Evolutionary conservation across 495 filamentous ascomycete species (phyloP).

Genomic region (Articulospora tetracladia): DNA sequence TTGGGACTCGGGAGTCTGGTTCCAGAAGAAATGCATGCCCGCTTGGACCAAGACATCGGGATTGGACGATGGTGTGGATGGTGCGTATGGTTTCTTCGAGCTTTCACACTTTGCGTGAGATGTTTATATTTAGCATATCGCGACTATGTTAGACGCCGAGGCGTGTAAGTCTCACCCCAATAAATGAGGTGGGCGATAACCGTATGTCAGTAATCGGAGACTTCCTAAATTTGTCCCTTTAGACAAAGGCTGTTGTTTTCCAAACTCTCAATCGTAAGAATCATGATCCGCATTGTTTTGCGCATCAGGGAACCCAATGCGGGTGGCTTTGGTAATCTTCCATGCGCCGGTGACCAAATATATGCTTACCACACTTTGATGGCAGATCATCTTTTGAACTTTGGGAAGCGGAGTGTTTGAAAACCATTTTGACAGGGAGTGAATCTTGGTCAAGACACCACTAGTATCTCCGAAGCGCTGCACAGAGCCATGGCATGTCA

Average conservation of each 20-base stretch:
- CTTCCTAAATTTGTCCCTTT: neutral
- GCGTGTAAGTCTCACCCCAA: constrained; percentile 11
- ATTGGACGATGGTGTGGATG: neutral
- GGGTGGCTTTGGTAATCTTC: too few species aligned
- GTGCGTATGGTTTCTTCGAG: neutral
- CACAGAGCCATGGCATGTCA: too few species aligned
- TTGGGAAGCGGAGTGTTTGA: too few species aligned
- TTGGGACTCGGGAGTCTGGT: neutral
- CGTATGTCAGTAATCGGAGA: neutral
- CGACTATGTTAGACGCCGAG: constrained; percentile 10
- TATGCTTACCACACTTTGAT: too few species aligned
- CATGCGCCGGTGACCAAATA: too few species aligned
- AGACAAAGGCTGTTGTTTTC: neutral
- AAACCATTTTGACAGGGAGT: too few species aligned
- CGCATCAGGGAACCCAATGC: too few species aligned
- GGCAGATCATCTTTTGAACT: too few species aligned
- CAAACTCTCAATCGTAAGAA: too few species aligned
- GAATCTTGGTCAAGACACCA: too few species aligned
- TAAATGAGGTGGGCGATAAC: neutral
- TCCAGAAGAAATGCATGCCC: neutral
- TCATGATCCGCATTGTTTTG: too few species aligned
- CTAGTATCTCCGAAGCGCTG: too few species aligned
- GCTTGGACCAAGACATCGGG: neutral
- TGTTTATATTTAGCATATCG: constrained; percentile 8
- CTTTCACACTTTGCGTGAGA: neutral